Base-by-base conservation (phyloP, 2,329 filamentous ascomycete genomes). In the Didymella pinodella region DNA sequence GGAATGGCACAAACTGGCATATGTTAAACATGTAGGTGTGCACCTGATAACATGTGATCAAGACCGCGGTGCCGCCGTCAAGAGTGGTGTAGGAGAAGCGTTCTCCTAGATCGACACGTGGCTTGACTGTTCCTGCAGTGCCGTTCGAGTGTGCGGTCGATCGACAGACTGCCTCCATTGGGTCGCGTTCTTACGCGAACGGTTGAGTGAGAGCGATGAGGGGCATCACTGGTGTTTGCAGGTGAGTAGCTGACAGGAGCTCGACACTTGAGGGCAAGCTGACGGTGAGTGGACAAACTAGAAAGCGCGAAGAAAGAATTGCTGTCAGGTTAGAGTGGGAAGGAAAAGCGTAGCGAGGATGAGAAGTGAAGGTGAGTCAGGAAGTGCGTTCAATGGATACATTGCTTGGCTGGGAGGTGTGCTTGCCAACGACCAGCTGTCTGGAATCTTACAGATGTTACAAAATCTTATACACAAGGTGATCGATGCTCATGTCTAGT, bases 401-500 rank as follows among this genome's bases (percentile, higher is more conserved):
- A 25, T 25, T 41, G 38, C 18, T 25, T 41, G 18, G 18, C 20
- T 41, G 20, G 20, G 38, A 12, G 11, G 11, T 6, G 0, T 18
- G 20, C 20, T 41, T 18, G 20, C 10, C 20, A 20, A 12, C 38
- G 14, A 25, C 38, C 18, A 14, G 20, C 38, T 12, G 10, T 41
- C 12, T 43, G 26, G 60, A 57, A 48, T 61, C 50, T 65, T 64
- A 62, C 57, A 63, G 46, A 45, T 54, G 48, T 61, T 69, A 69
- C 64, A 70, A 41, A 32, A 31, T 66, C 58, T 66, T 68, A 54
- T 69, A 72, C 62, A 67, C 45, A 46, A 44, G 18, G 52, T 25
- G 14, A 32, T 16, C 22, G 4, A 38, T 38, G 46, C 4, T 22
- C 22, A 34, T 8, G 28, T 36, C 62, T 71, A 75, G 52, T 75